Percentiles rank a stretch among this genome's conserved stretches.
These are phyloP conservation scores for Linum lewisii DNA, from an alignment of 345 rosid genomes.

Conservation along the genomic window DNA sequence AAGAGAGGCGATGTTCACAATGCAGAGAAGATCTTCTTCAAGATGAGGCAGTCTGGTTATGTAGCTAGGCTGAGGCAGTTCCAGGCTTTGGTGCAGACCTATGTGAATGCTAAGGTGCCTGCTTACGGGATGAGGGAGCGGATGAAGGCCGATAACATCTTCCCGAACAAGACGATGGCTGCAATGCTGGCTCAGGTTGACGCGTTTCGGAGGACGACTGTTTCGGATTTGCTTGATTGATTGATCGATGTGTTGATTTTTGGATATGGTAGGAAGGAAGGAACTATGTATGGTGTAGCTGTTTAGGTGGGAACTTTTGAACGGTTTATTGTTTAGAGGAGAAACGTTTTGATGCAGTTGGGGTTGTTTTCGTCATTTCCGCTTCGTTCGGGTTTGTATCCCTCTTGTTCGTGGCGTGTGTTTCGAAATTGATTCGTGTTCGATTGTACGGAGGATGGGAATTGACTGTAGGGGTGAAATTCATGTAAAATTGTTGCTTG, in stretches of 20 bases:
- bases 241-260: background rate
- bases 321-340: too few relatives aligned
- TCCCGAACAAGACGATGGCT: conserved; percentile 2
- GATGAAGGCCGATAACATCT: background rate
- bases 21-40: conserved; percentile 11
- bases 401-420: too few relatives aligned
- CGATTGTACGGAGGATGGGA: too few relatives aligned
- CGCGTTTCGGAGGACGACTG: background rate
- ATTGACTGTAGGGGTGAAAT: too few relatives aligned
- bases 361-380: too few relatives aligned
- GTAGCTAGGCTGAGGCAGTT: background rate
- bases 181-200: background rate
- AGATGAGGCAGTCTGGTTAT: conserved; percentile 9
- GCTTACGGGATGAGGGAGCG: conserved; percentile 3
- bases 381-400: too few relatives aligned
- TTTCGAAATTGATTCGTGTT: too few relatives aligned
- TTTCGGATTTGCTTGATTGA: background rate
- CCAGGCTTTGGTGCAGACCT: conserved; percentile 12
- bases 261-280: too few relatives aligned
- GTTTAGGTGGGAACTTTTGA: too few relatives aligned
- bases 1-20: conserved; percentile 15
- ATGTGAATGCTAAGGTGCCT: conserved; percentile 15
- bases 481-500: too few relatives aligned
- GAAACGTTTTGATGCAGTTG: too few relatives aligned
- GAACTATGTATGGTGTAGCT: too few relatives aligned